Evolutionary conservation across 169 alveolate genomes (phyloP).

Genomic region (Cryptosporidium tyzzeri): DNA sequence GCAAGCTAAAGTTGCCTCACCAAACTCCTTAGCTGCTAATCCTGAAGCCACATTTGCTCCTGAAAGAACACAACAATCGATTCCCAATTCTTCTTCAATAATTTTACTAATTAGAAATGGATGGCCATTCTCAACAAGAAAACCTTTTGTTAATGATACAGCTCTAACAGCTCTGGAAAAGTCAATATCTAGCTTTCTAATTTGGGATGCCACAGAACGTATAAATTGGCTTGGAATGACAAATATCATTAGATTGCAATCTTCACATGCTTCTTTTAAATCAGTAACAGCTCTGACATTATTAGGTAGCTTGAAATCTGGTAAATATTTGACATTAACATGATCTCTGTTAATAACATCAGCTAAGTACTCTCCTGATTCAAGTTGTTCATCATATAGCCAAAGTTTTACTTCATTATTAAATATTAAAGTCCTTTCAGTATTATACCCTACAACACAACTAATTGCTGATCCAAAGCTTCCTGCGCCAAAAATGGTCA

Average conservation of each 20-base stretch:
- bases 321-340: conserved; percentile 90
- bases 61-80: conserved; percentile 85
- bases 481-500: conserved; percentile 73
- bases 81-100: conserved; percentile 81
- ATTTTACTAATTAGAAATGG: conserved; percentile 84
- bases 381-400: conserved; percentile 87
- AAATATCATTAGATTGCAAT: conserved; percentile 87
- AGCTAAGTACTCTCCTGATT: conserved; percentile 86
- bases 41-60: conserved; percentile 93
- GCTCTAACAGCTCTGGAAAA: conserved; percentile 80
- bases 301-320: conserved; percentile 88
- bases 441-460: conserved; percentile 67
- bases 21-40: conserved; percentile 91
- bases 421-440: conserved; percentile 46
- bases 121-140: conserved; percentile 80
- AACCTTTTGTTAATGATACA: conserved; percentile 87
- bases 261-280: conserved; percentile 86
- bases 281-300: conserved; percentile 89
- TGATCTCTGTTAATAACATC: conserved; percentile 88
- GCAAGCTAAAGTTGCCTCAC: conserved; percentile 94
- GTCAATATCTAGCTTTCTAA: conserved; percentile 1
- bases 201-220: conserved; percentile 33
- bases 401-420: conserved; percentile 86
- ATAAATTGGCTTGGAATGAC: conserved; percentile 92
- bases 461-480: conserved; percentile 75